A percentile compares a stretch with the other conserved stretches of the same genome.
These are phyloP conservation scores for Chytriomyces sp. DNA, from an alignment of 192 early-diverging fungal species.

Conservation along the genomic window DNA sequence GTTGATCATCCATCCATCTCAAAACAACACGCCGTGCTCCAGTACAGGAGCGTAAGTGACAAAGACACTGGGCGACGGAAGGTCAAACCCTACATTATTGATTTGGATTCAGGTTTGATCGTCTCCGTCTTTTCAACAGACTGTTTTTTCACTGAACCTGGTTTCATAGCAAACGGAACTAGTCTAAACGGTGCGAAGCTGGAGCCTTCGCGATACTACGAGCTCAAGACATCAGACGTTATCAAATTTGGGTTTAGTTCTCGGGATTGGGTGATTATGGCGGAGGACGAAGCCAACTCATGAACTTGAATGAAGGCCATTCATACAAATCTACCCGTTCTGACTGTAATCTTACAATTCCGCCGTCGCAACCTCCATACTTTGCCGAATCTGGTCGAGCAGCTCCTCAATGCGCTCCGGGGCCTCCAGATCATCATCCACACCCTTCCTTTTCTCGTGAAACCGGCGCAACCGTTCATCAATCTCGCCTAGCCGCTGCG, in stretches of 20 bases:
- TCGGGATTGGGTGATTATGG: constrained; percentile 88
- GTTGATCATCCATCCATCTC: constrained; percentile 95
- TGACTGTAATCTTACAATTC: neutral
- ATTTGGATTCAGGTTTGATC: constrained; percentile 68
- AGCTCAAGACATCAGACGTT: constrained; percentile 80
- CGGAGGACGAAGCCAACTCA: constrained; percentile 56
- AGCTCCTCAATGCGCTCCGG: constrained; percentile 9
- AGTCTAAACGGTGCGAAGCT: constrained; percentile 80
- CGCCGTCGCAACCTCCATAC: neutral
- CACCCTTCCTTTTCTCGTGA: neutral
- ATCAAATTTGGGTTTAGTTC: constrained; percentile 90
- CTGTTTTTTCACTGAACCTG: neutral
- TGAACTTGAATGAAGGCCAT: neutral
- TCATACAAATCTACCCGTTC: neutral
- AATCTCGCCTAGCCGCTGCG: neutral
- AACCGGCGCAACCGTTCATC: neutral
- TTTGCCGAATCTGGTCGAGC: constrained; percentile 4
- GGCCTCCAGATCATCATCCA: neutral
- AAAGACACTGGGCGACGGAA: constrained; percentile 47
- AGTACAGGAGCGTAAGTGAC: constrained; percentile 72
- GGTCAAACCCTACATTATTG: constrained; percentile 86
- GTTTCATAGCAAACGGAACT: constrained; percentile 74
- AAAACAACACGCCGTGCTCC: constrained; percentile 91
- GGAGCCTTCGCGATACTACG: constrained; percentile 77
- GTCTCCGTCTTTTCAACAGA: neutral